These are phyloP conservation scores for Trichoderma koningii DNA, from an alignment of 2,329 filamentous ascomycete species.

Conservation along the genomic window DNA sequence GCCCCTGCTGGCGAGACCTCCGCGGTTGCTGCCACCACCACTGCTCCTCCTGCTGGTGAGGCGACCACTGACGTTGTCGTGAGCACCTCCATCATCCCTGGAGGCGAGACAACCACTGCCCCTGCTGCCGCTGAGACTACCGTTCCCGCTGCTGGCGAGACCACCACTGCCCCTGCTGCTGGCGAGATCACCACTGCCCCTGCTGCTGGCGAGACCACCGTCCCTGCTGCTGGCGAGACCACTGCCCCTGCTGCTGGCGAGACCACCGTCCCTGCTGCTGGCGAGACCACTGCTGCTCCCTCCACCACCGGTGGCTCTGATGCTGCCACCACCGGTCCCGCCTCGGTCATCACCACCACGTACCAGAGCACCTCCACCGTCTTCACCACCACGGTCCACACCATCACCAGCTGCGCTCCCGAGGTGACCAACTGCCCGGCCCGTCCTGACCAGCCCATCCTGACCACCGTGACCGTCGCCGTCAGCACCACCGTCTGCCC, in stretches of 20 bases:
- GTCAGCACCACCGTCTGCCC: slow-evolving; percentile 64
- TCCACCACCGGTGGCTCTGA: slow-evolving; percentile 25
- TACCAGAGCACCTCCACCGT: slow-evolving; percentile 53
- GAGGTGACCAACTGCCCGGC: slow-evolving; percentile 55
- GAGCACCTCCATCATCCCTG: slow-evolving; percentile 1
- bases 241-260: slow-evolving; percentile 30
- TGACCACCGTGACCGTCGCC: slow-evolving; percentile 57
- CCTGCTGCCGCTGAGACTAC: slow-evolving; percentile 13
- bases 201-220: slow-evolving; percentile 2
- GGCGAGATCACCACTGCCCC: neutral
- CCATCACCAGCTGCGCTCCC: slow-evolving; percentile 53
- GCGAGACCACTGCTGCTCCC: slow-evolving; percentile 23
- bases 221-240: slow-evolving; percentile 19
- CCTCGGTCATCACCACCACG: slow-evolving; percentile 37
- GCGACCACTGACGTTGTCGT: no score
- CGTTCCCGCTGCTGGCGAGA: slow-evolving; percentile 28
- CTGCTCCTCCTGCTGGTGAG: slow-evolving; percentile 9
- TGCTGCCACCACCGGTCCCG: slow-evolving; percentile 27
- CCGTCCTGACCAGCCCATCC: slow-evolving; percentile 45
- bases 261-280: slow-evolving; percentile 31
- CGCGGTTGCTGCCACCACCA: neutral
- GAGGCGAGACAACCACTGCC: slow-evolving; percentile 32
- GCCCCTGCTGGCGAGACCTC: slow-evolving; percentile 23
- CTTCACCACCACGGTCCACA: slow-evolving; percentile 52
- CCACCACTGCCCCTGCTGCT: slow-evolving; percentile 23